Evolutionary conservation across 768 basidiomycete species (phyloP), one percentile per base, ranked within the genome.

Genomic region (Psilocybe cyanescens): DNA sequence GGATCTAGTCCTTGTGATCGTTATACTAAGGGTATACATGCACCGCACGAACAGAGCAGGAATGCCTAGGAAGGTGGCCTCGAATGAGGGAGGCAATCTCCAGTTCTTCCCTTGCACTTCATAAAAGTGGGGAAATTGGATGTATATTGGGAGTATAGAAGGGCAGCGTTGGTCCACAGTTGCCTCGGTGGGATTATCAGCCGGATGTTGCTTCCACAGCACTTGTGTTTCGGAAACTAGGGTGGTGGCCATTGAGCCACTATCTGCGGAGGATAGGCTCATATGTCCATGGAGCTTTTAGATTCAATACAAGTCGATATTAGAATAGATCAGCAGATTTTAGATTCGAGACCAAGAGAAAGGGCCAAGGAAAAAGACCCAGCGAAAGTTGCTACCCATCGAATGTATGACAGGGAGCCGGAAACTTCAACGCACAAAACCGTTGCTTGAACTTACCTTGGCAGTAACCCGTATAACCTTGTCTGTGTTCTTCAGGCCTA

Each of bases 41-140:
- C 73, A 76, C 62, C 71, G 73, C 31, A 71, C 74, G 54, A 77
- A 73, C 51, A 78, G 45, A 2, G 72, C 68, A 19, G 76, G 73
- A 5, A 75, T 65, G 19, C 70, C 74, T 8, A 74, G 67, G 56
- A 74, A 77, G 0, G 68, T 69, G 17, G 72, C 71, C 57, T 79
- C 76, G 61, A 77, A 79, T 1, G 79, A 75, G 4, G 79, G 79
- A 7, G 79, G 79, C 19, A 79, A 63, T 16, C 71, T 70, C 58
- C 69, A 75, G 19, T 61, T 54, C 47, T 68, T 71, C 7, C 70
- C 74, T 1, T 74, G 71, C 17, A 69, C 64, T 46, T 67, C 58
- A 59, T 75, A 79, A 11, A 68, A 72, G 53, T 58, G 51, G 7
- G 79, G 79, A 58, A 81, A 74, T 29, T 69, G 70, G 29, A 80